phyloP scores from a whole-genome alignment of 129 eudicot species.

The Solidago caesia region DNA sequence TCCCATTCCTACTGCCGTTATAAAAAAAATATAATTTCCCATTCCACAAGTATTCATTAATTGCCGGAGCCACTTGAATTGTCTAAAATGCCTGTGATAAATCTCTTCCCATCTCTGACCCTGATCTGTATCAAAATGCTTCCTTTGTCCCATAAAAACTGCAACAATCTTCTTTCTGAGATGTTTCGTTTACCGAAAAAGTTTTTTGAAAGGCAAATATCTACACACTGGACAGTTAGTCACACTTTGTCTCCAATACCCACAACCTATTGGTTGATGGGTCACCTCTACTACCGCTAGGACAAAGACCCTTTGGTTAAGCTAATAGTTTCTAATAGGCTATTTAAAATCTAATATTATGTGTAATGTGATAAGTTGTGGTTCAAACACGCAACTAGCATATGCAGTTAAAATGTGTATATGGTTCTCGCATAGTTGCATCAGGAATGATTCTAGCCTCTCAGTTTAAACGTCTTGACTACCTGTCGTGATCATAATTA shows the following conservation, averaged over 20 bases:
- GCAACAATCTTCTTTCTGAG: neutral
- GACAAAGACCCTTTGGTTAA: neutral
- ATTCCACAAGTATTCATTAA: too few relatives aligned
- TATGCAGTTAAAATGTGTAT: neutral
- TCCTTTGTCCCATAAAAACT: neutral
- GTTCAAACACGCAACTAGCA: neutral
- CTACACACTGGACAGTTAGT: too few relatives aligned
- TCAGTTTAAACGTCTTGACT: neutral
- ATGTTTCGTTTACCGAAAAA: neutral
- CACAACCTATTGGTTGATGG: too few relatives aligned
- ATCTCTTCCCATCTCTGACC: too few relatives aligned
- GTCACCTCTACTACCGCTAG: too few relatives aligned
- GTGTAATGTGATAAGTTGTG: neutral
- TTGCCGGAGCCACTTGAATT: too few relatives aligned
- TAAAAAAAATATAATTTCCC: too few relatives aligned
- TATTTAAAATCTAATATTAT: neutral
- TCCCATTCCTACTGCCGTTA: too few relatives aligned
- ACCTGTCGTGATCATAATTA: neutral
- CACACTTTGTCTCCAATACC: too few relatives aligned
- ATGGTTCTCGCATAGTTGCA: neutral
- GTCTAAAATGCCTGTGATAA: too few relatives aligned
- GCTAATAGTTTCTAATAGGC: neutral
- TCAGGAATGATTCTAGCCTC: neutral
- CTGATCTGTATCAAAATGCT: neutral
- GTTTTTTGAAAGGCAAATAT: too few relatives aligned